Conservation (phyloP, 2,329 filamentous ascomycete species). For the Fusarium tuaranense region DNA sequence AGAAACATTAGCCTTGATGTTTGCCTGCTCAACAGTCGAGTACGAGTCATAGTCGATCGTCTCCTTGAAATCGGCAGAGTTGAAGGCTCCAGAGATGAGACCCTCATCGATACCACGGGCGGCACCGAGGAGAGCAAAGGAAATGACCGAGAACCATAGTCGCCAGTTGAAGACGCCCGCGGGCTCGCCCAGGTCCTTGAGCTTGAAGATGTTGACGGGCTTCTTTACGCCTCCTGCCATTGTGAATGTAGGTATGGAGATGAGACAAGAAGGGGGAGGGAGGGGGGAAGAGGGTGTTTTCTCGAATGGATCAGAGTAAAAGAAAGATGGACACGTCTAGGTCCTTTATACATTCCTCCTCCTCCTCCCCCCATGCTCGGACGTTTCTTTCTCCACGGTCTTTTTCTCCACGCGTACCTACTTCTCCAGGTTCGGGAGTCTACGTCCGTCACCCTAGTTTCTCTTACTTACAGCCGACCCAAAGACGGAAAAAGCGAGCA, state of each 20-base stretch:
- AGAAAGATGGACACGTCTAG: not conserved
- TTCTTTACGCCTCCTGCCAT: slow-evolving; percentile 67
- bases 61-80: slow-evolving; percentile 71
- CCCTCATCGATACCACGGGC: slow-evolving; percentile 86
- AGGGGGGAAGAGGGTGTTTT: not conserved
- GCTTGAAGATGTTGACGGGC: slow-evolving; percentile 72
- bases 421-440: slow-evolving; percentile 19
- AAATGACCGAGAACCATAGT: slow-evolving; percentile 80
- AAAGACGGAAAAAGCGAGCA: not conserved
- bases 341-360: not conserved
- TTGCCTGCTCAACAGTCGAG: slow-evolving; percentile 65
- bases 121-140: slow-evolving; percentile 80
- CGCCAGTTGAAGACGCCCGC: slow-evolving; percentile 81
- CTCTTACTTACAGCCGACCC: slow-evolving; percentile 17
- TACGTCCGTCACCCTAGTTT: slow-evolving; percentile 1
- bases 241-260: slow-evolving; percentile 23
- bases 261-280: not conserved
- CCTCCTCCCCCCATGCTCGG: not conserved
- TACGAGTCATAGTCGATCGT: slow-evolving; percentile 69
- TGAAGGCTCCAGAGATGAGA: slow-evolving; percentile 78
- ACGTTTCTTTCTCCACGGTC: not conserved
- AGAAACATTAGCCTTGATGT: slow-evolving; percentile 81
- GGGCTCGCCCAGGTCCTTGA: slow-evolving; percentile 74
- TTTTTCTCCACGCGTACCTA: not conserved
- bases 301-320: not conserved